A percentile compares a stretch with the other conserved stretches of the same genome.
These are phyloP conservation scores for Sclerotinia borealis DNA, from an alignment of 2,329 filamentous ascomycete genomes.

Conservation along the genomic window DNA sequence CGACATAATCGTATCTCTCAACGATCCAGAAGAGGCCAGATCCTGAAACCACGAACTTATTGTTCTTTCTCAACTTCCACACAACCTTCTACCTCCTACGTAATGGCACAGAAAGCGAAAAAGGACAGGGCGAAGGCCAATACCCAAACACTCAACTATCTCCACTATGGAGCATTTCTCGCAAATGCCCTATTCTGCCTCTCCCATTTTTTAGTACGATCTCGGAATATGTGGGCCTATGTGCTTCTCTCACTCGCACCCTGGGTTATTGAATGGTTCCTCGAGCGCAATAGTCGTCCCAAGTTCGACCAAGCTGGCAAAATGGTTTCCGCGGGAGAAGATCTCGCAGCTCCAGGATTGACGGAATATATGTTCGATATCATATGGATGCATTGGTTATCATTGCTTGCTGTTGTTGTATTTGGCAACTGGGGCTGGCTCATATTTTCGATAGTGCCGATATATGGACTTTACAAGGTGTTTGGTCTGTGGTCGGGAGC, in stretches of 20 bases:
- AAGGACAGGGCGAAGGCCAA: constrained; percentile 69
- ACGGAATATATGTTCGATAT: constrained; percentile 99
- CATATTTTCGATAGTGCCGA: constrained; percentile 41
- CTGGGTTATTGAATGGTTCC: constrained; percentile 73
- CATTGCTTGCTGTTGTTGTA: constrained; percentile 62
- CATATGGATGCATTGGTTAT: constrained; percentile 88
- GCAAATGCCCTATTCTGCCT: constrained; percentile 72
- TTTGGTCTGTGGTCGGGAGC: constrained; percentile 32
- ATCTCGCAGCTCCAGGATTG: constrained; percentile 78
- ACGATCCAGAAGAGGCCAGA: background rate
- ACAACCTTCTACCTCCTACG: background rate
- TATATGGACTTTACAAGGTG: constrained; percentile 31
- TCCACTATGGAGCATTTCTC: constrained; percentile 68
- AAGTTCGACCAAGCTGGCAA: constrained; percentile 48
- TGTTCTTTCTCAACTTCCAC: constrained; percentile 2
- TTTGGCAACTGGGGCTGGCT: constrained; percentile 78
- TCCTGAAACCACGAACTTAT: background rate
- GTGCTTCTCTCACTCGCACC: constrained; percentile 66
- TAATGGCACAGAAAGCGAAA: constrained; percentile 34
- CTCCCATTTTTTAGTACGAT: constrained; percentile 56
- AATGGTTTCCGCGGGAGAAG: constrained; percentile 73
- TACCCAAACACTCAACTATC: constrained; percentile 66
- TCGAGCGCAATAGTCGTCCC: constrained; percentile 80
- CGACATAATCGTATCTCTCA: background rate
- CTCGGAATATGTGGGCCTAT: constrained; percentile 63